Conservation (phyloP, 129 eudicot genomes). For the Mikania micrantha region DNA sequence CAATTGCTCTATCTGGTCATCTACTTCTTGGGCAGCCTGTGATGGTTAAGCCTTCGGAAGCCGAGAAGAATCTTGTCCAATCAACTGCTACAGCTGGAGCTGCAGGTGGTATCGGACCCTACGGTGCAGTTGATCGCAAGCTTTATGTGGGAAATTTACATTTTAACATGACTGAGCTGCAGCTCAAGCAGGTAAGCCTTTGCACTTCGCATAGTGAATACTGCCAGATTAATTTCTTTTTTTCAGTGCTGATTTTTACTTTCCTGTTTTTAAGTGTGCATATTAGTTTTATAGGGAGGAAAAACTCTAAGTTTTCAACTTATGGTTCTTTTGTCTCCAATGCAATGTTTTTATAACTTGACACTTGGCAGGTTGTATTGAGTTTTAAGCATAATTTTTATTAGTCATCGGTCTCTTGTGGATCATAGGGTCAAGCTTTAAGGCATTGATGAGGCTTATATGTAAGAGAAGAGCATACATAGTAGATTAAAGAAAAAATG, state of each 20-base stretch:
- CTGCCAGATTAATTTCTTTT: background rate
- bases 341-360: background rate
- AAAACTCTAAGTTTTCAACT: background rate
- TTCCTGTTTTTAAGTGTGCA: background rate
- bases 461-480: too few relatives aligned
- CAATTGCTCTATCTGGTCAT: slow-evolving; percentile 83
- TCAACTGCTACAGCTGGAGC: slow-evolving; percentile 62
- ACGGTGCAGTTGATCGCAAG: slow-evolving; percentile 86
- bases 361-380: background rate
- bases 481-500: too few relatives aligned
- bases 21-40: slow-evolving; percentile 87
- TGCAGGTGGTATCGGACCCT: slow-evolving; percentile 70
- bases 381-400: background rate
- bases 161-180: slow-evolving; percentile 90
- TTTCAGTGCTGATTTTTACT: background rate
- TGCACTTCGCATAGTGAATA: background rate
- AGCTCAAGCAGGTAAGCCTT: slow-evolving; percentile 69
- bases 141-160: slow-evolving; percentile 95
- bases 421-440: too few relatives aligned
- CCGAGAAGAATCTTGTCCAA: slow-evolving; percentile 93
- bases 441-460: too few relatives aligned
- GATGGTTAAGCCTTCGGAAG: slow-evolving; percentile 96
- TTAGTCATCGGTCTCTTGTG: too few relatives aligned
- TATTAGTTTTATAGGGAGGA: background rate
- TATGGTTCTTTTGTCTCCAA: background rate